Base-by-base conservation (phyloP, 805 yeast genomes). In the Candida berthetii region DNA sequence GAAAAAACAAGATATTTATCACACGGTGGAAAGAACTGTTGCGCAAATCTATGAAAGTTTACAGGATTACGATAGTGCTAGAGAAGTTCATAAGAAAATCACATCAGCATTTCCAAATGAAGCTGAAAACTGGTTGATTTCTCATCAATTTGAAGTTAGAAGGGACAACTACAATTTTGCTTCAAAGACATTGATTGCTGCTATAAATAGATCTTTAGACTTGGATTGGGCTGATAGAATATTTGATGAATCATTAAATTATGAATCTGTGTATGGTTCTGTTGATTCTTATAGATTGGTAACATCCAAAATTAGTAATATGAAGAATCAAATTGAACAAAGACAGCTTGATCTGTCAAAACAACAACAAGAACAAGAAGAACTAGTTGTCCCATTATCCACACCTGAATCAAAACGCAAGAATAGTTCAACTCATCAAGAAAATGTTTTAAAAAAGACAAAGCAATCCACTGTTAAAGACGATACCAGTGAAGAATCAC, bases 221-320 rank as follows among this genome's bases (percentile, higher is more conserved):
- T 40, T 78, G 31, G 84, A 77, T 47, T 62, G 71, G 69, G 80
- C 82, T 1, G 79, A 76, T 38, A 57, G 71, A 39, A 44, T 77
- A 4, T 47, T 67, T 11, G 72, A 72, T 37, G 80, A 71, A 44
- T 69, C 72, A 59, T 36, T 63, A 11, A 50, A 61, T 3, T 70
- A 54, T 47, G 68, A 64, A 37, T 58, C 61, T 24, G 44, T 68
- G 0, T 29, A 58, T 51, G 73, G 76, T 2, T 48, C 56, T 14
- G 40, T 45, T 0, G 43, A 42, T 1, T 36, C 56, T 1, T 58
- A 55, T 39, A 57, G 49, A 22, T 8, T 33, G 3, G 54, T 69
- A 1, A 46, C 49, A 3, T 42, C 53, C 1, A 54, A 48, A 37
- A 55, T 63, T n/a, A 52, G 58, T 19, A 58, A 49, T 35, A 56